Evolutionary conservation across 1,284 basidiomycete genomes (phyloP).

Genomic region (Sparassis latifolia): DNA sequence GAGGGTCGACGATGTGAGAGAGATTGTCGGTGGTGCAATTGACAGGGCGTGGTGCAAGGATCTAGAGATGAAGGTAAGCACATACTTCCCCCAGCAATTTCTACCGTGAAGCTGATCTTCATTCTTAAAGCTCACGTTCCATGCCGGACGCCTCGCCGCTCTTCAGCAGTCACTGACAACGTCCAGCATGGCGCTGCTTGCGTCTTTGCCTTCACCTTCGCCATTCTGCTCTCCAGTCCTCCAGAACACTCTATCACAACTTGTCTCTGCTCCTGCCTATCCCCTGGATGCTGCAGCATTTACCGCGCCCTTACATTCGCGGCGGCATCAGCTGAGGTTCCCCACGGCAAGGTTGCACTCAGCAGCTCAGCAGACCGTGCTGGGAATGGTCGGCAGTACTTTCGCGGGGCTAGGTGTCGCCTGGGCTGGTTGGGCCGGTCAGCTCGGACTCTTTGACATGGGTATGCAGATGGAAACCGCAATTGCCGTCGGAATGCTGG

Average conservation of each 20-base stretch:
- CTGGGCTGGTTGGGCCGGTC: constrained; percentile 51
- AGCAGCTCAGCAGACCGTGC: constrained; percentile 56
- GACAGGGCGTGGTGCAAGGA: constrained; percentile 55
- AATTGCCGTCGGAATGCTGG: constrained; percentile 53
- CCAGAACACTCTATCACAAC: constrained; percentile 59
- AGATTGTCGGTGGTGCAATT: constrained; percentile 47
- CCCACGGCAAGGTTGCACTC: constrained; percentile 61
- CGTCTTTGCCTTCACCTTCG: constrained; percentile 30
- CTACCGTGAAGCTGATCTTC: neutral
- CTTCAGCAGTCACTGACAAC: constrained; percentile 43
- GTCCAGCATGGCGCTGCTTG: constrained; percentile 36
- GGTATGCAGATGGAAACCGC: constrained; percentile 52
- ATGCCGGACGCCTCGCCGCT: constrained; percentile 60
- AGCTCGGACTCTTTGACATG: constrained; percentile 35
- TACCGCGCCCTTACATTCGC: constrained; percentile 46
- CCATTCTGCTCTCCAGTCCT: constrained; percentile 61
- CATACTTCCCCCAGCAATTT: too few species aligned
- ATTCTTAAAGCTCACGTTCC: constrained; percentile 52
- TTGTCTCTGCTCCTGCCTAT: constrained; percentile 42
- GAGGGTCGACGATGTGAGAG: constrained; percentile 67
- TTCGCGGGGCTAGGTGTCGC: constrained; percentile 34
- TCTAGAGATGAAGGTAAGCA: constrained; percentile 57
- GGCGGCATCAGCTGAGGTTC: constrained; percentile 54
- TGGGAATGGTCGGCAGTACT: constrained; percentile 44
- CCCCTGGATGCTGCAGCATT: constrained; percentile 45